Conservation (phyloP, 73 alveolate species). For the Breviolum minutum region DNA sequence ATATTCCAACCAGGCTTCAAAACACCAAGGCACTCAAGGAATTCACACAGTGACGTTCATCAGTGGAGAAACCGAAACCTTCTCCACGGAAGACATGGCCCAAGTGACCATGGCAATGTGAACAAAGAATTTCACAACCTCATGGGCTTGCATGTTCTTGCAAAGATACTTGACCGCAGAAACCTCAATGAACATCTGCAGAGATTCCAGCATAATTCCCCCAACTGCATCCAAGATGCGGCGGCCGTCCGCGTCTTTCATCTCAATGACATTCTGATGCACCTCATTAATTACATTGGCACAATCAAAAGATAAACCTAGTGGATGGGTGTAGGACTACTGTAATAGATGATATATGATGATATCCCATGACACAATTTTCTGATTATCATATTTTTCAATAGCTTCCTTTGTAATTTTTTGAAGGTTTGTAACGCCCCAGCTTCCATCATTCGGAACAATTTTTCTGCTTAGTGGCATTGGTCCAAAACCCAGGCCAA, state of each 20-base stretch:
- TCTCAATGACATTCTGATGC: slow-evolving; percentile 12
- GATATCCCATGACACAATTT: background rate
- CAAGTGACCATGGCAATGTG: slow-evolving; percentile 75
- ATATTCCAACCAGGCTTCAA: background rate
- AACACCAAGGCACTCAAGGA: slow-evolving; percentile 36
- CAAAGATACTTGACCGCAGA: background rate
- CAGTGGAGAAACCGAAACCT: slow-evolving; percentile 70
- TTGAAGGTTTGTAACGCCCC: too few species aligned
- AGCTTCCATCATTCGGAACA: background rate
- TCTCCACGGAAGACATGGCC: slow-evolving; percentile 90
- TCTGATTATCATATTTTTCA: background rate
- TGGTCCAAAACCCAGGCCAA: slow-evolving; percentile 88
- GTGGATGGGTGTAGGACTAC: too few species aligned
- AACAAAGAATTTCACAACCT: slow-evolving; percentile 67
- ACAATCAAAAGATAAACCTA: background rate
- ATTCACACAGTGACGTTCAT: slow-evolving; percentile 87
- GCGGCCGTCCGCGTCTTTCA: slow-evolving; percentile 43
- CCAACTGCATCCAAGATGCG: background rate
- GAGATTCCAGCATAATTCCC: too few species aligned
- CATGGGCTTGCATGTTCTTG: background rate
- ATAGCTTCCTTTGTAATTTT: background rate
- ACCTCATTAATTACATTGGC: background rate
- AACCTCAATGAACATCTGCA: too few species aligned
- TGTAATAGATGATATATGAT: background rate
- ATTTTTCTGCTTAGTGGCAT: slow-evolving; percentile 3